A percentile compares a stretch with the other conserved stretches of the same genome.
Conservation (phyloP, 1,284 basidiomycete species). For the Testicularia cyperi region DNA sequence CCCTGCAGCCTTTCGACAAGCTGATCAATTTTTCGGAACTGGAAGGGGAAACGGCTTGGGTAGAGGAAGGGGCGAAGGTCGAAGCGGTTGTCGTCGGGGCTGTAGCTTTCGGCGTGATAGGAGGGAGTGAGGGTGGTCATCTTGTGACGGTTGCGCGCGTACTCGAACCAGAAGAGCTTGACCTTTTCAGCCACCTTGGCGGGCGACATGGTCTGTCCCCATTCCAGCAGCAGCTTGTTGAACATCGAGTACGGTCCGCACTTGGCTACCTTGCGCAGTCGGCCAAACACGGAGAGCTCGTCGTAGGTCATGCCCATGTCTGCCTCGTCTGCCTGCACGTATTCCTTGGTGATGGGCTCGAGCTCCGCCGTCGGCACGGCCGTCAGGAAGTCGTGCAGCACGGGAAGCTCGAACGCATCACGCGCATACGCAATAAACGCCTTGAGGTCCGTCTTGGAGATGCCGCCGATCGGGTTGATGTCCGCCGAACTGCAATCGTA, state of each 20-base stretch:
- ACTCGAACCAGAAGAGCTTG: constrained; percentile 94
- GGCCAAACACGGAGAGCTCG: constrained; percentile 88
- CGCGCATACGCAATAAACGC: constrained; percentile 86
- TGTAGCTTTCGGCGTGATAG: constrained; percentile 87
- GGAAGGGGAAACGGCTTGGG: constrained; percentile 89
- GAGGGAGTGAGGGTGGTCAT: constrained; percentile 98
- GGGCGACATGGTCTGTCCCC: constrained; percentile 66
- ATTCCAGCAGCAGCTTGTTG: constrained; percentile 87
- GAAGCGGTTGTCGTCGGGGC: constrained; percentile 94
- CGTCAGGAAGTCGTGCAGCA: constrained; percentile 78
- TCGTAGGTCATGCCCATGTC: constrained; percentile 97
- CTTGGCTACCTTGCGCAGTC: constrained; percentile 92
- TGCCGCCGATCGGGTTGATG: constrained; percentile 96
- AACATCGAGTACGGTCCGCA: constrained; percentile 97
- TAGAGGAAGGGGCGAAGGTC: constrained; percentile 96
- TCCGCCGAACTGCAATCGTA: constrained; percentile 83
- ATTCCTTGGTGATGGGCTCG: constrained; percentile 88
- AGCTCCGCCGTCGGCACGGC: constrained; percentile 94
- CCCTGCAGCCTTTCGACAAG: constrained; percentile 64
- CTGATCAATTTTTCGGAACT: constrained; percentile 91
- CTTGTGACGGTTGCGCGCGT: constrained; percentile 95
- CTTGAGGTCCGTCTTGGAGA: constrained; percentile 96
- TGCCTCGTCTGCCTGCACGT: constrained; percentile 93
- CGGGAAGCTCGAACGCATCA: constrained; percentile 77
- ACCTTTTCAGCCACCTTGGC: constrained; percentile 90